A percentile compares a stretch with the other conserved stretches of the same genome.
Evolutionary conservation across 176 grass and related monocot genomes (phyloP).

Genomic region (Cenchrus fungigraminus): DNA sequence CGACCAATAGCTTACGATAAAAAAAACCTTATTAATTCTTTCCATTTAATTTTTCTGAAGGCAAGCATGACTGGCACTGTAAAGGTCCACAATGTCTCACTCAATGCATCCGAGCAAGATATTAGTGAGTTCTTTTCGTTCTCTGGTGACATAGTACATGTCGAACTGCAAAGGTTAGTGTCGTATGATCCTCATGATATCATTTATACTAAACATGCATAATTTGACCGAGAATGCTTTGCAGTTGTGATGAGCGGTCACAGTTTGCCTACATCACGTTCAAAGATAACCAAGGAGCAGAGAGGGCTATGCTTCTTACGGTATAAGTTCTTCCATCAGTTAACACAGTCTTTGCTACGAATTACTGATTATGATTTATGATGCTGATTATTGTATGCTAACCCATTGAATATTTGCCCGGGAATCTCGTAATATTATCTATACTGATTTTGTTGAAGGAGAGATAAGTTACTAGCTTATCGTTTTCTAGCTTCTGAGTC

Average conservation of each 20-base stretch:
- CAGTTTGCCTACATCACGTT: constrained; percentile 87
- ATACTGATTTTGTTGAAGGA: not conserved
- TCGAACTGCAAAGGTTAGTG: constrained; percentile 68
- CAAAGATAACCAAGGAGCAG: constrained; percentile 60
- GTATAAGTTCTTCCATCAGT: constrained; percentile 46
- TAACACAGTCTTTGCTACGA: not conserved
- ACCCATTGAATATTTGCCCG: not conserved
- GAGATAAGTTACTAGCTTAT: not conserved
- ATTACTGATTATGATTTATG: not conserved
- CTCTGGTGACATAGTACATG: constrained; percentile 69
- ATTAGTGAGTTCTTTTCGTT: constrained; percentile 80
- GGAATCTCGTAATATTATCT: not conserved
- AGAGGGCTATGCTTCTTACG: constrained; percentile 91
- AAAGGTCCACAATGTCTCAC: constrained; percentile 80
- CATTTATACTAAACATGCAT: constrained; percentile 12
- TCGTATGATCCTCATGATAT: constrained; percentile 15
- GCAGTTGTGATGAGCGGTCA: constrained; percentile 69
- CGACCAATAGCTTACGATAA: not conserved
- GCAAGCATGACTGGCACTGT: constrained; percentile 57
- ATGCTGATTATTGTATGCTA: not conserved
- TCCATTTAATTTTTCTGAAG: constrained; percentile 36
- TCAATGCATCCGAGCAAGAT: constrained; percentile 63
- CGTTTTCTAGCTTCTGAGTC: not conserved
- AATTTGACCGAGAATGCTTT: constrained; percentile 33
- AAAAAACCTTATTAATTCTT: not conserved